phyloP scores from a whole-genome alignment of 2,329 filamentous ascomycete genomes.

The Verticillium dahliae region DNA sequence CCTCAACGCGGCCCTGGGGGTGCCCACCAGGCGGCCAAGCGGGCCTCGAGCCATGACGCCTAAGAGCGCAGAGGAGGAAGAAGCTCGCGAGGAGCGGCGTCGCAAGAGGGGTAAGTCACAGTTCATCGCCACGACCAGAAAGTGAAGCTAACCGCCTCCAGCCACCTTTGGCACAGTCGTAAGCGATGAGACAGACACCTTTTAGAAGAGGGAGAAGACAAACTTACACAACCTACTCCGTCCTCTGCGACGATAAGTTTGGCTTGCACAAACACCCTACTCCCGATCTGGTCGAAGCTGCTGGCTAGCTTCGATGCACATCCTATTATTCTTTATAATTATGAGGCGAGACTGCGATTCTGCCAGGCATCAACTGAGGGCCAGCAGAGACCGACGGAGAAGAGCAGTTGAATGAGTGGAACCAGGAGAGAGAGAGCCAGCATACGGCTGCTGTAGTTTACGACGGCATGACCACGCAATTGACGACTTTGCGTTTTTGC shows the following conservation, averaged over 20 bases:
- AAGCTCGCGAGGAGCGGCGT: conserved; percentile 38
- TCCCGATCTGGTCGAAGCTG: neutral
- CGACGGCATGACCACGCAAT: conserved; percentile 2
- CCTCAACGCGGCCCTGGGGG: conserved; percentile 44
- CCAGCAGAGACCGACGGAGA: neutral
- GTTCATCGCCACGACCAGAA: neutral
- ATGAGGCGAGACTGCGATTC: neutral
- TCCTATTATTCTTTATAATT: neutral
- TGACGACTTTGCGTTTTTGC: conserved; percentile 3
- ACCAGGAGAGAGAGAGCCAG: neutral
- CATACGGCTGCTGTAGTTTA: neutral
- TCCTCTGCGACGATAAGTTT: neutral
- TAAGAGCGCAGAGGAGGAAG: conserved; percentile 41
- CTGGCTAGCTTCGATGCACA: neutral
- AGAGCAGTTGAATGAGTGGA: neutral
- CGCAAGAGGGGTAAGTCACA: conserved; percentile 49
- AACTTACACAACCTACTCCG: neutral
- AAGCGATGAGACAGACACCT: conserved; percentile 48
- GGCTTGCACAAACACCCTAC: neutral
- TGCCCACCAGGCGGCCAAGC: conserved; percentile 47
- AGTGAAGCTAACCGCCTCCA: conserved; percentile 16
- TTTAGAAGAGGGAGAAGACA: conserved; percentile 26
- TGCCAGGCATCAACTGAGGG: neutral
- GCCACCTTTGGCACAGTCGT: conserved; percentile 48
- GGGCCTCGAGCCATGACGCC: conserved; percentile 57